A percentile compares a stretch with the other conserved stretches of the same genome.
Conservation (phyloP, 164 flowering plant species). For the Kingdonia uniflora region DNA sequence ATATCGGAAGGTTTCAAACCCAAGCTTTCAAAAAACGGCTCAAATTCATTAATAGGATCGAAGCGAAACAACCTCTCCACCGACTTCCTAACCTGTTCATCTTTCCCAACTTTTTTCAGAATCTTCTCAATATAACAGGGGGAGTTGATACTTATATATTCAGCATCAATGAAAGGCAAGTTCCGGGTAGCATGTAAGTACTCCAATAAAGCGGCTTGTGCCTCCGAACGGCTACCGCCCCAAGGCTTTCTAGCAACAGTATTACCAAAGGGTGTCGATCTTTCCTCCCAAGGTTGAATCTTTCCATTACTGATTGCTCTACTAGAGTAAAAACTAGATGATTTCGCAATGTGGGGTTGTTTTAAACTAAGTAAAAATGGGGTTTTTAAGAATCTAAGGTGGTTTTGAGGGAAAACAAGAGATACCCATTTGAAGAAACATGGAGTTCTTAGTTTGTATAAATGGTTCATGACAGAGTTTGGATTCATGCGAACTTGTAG, state of each 20-base stretch:
- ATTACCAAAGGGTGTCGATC: neutral
- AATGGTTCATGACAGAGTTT: conserved; percentile 4
- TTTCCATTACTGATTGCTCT: conserved; percentile 1
- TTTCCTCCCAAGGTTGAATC: neutral
- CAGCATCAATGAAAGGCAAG: conserved; percentile 38
- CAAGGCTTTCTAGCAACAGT: neutral
- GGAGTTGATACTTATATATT: conserved; percentile 57
- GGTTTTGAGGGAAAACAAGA: neutral
- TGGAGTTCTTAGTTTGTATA: neutral
- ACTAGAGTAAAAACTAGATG: neutral
- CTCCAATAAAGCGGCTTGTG: conserved; percentile 30
- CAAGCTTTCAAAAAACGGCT: conserved; percentile 63
- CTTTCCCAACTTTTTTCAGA: conserved; percentile 29
- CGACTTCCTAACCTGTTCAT: conserved; percentile 23
- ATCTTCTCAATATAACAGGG: conserved; percentile 29
- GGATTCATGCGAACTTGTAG: neutral
- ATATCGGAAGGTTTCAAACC: conserved; percentile 40
- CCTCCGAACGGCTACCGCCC: neutral
- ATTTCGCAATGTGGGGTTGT: neutral
- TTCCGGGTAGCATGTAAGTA: conserved; percentile 51
- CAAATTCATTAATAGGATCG: conserved; percentile 60
- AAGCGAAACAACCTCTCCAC: conserved; percentile 33
- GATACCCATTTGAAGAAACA: conserved; percentile 6
- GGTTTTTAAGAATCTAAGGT: conserved; percentile 1
- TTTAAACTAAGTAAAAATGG: neutral